These are phyloP conservation scores for Fusarium tupiense DNA, from an alignment of 2,329 filamentous ascomycete genomes.

Conservation along the genomic window DNA sequence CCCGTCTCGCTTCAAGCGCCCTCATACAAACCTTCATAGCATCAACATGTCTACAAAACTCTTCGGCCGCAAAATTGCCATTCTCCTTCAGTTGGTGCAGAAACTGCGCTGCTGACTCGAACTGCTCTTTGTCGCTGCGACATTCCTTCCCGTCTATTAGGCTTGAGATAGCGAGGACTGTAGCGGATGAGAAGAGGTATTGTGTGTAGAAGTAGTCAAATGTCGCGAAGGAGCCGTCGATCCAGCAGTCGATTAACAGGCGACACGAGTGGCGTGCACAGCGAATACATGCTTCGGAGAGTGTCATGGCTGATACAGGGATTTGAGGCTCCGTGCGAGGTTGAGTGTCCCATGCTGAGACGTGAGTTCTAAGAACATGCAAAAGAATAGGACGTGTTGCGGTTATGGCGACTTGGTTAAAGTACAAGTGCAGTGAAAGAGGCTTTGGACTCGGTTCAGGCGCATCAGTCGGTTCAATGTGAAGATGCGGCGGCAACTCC, in stretches of 20 bases:
- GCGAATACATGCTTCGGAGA: constrained; percentile 56
- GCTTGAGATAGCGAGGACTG: constrained; percentile 56
- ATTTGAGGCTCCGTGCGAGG: constrained; percentile 38
- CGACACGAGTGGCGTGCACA: constrained; percentile 56
- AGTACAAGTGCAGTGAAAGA: constrained; percentile 48
- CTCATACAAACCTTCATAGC: constrained; percentile 46
- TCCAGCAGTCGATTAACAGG: constrained; percentile 56
- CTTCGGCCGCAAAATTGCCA: constrained; percentile 54
- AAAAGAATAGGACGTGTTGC: constrained; percentile 49
- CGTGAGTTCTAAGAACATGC: constrained; percentile 46
- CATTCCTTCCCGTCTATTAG: constrained; percentile 46
- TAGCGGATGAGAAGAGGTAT: constrained; percentile 58
- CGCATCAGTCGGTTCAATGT: constrained; percentile 41
- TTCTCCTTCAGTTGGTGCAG: constrained; percentile 51
- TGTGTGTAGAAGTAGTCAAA: constrained; percentile 59
- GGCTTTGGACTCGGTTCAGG: constrained; percentile 39
- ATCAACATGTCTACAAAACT: constrained; percentile 55
- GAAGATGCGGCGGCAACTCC: constrained; percentile 45
- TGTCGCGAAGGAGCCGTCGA: constrained; percentile 56
- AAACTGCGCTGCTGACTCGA: constrained; percentile 51
- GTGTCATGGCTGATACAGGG: constrained; percentile 47
- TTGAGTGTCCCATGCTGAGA: constrained; percentile 39
- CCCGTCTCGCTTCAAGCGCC: constrained; percentile 22
- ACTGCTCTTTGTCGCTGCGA: constrained; percentile 51
- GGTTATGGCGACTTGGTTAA: constrained; percentile 48